Evolutionary conservation across 1,139 yeast species (phyloP), one percentile per base, ranked within the genome.

Genomic region (Yamadazyma conglobata): DNA sequence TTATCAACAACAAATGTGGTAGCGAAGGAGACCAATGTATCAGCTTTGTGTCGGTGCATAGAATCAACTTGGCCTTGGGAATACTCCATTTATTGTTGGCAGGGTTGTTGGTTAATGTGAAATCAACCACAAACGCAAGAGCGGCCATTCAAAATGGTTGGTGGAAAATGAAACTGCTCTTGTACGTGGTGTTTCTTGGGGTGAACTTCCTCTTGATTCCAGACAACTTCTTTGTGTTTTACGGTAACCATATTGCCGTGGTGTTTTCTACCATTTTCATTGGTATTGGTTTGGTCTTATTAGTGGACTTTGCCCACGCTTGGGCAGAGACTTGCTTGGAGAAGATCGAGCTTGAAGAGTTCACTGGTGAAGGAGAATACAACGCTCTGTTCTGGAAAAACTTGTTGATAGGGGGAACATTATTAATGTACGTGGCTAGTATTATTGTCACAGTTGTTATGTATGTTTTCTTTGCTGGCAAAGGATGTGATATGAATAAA

Each of bases 271-370:
- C 93, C 4, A 56, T 88, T 4, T 93, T 93, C 57, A 72, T 91
- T 22, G 80, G 93, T 6, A 87, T 91, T 40, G 98, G 98, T 0
- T 69, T 93, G 36, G 85, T 93, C 8, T 67, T 93, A 30, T 62
- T 93, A 32, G 97, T 93, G 18, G 98, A 93, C 57, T 91, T 88
- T 68, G 97, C 98, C 9, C 98, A 93, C 58, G 93, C 93, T 38
- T 93, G 97, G 96, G 97, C 98, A 0, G 99, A 93, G 50, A 86
- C 84, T 8, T 93, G 98, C 54, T 72, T 91, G 34, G 91, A 83
- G 44, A 86, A 87, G 48, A 87, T 91, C 28, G 97, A 91, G 54
- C 70, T 75, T 43, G 93, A 84, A 44, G 95, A 89, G 40, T 82
- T 89, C 30, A 74, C 78, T 3, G 71, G 71, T 10, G 72, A 62